These are phyloP conservation scores for Oxalis stricta DNA, from an alignment of 441 rosid species.

Conservation along the genomic window DNA sequence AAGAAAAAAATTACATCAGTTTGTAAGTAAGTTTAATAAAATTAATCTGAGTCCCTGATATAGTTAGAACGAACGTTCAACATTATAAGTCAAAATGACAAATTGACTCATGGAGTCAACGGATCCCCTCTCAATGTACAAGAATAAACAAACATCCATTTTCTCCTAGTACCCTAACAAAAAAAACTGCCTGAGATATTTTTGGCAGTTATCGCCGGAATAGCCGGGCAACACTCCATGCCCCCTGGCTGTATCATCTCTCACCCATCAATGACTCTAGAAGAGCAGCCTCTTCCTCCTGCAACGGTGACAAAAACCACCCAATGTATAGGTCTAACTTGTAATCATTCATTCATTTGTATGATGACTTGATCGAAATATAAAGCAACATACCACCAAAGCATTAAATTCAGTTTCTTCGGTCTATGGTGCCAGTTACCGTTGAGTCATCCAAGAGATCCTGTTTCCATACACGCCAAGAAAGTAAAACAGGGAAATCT, in stretches of 20 bases:
- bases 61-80: too few species aligned
- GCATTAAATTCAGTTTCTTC: constrained; percentile 93
- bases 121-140: too few species aligned
- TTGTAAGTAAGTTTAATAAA: too few species aligned
- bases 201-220: too few species aligned
- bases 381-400: constrained; percentile 56
- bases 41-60: too few species aligned
- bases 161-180: too few species aligned
- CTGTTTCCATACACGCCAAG: constrained; percentile 20
- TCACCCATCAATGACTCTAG: constrained; percentile 71
- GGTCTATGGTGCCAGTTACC: constrained; percentile 62
- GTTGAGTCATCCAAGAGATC: constrained; percentile 82
- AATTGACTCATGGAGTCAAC: too few species aligned
- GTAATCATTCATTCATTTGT: not conserved
- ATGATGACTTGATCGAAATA: not conserved
- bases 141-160: too few species aligned
- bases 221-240: not conserved
- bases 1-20: too few species aligned
- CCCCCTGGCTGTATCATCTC: constrained; percentile 15
- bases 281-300: constrained; percentile 93
- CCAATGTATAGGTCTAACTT: not conserved
- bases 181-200: too few species aligned
- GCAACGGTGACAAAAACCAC: constrained; percentile 6
- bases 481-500: not conserved
- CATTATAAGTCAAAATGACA: too few species aligned